phyloP scores from a whole-genome alignment of 2,329 filamentous ascomycete genomes.

The Apiospora pterosperma region DNA sequence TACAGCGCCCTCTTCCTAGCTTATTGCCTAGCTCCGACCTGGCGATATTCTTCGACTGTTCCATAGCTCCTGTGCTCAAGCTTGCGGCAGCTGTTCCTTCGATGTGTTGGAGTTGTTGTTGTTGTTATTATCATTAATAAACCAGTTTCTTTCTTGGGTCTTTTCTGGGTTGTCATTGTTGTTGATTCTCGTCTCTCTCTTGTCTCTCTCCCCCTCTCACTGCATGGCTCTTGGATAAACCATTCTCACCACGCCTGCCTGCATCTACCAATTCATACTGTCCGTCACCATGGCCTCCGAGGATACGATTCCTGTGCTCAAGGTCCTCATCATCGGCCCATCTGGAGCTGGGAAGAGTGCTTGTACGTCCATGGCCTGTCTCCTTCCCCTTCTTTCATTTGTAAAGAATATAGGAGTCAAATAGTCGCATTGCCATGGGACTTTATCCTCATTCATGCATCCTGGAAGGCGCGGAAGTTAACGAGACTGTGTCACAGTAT shows the following conservation, averaged over 20 bases:
- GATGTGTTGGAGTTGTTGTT: neutral
- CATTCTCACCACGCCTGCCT: neutral
- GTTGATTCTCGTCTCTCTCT: neutral
- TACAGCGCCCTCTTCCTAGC: neutral
- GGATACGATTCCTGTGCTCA: slow-evolving; percentile 45
- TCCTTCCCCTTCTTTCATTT: neutral
- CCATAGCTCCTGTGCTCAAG: neutral
- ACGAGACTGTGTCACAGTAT: slow-evolving; percentile 31
- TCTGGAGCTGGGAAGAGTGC: slow-evolving; percentile 55
- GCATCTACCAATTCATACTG: slow-evolving; percentile 2
- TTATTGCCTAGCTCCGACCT: neutral
- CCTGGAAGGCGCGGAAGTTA: slow-evolving; percentile 1
- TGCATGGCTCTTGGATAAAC: neutral
- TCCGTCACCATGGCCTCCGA: slow-evolving; percentile 37
- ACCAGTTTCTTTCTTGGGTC: neutral
- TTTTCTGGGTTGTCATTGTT: neutral
- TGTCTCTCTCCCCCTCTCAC: neutral
- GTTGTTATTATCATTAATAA: neutral
- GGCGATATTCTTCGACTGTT: neutral
- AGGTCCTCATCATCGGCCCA: slow-evolving; percentile 53
- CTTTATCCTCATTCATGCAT: neutral
- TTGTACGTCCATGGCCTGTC: slow-evolving; percentile 33
- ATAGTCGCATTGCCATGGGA: neutral
- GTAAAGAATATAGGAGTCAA: neutral
- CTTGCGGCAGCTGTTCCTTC: neutral